phyloP scores from a whole-genome alignment of 1,284 basidiomycete genomes.

The Austroboletus novae-zelandiae region DNA sequence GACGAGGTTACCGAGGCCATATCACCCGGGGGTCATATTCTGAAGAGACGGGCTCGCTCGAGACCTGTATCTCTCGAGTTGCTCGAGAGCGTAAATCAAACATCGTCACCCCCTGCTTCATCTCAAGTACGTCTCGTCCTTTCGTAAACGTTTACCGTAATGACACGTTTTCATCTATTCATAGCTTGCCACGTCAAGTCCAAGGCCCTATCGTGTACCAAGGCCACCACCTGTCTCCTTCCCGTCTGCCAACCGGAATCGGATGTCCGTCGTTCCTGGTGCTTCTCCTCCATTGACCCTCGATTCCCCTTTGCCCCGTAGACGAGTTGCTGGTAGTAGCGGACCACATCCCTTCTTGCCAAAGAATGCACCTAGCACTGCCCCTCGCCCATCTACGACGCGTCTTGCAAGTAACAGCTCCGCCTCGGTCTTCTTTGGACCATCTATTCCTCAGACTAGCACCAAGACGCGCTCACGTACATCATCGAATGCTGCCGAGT shows the following conservation, averaged over 20 bases:
- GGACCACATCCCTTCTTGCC: conserved; percentile 23
- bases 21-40: conserved; percentile 70
- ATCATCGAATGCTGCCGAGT: conserved; percentile 16
- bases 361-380: conserved; percentile 16
- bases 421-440: conserved; percentile 73
- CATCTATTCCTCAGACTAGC: conserved; percentile 45
- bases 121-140: conserved; percentile 37
- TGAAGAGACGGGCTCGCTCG: conserved; percentile 66
- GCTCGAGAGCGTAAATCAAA: conserved; percentile 46
- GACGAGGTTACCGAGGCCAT: conserved; percentile 64
- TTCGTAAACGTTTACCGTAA: conserved; percentile 1
- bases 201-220: conserved; percentile 11
- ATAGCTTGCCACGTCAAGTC: conserved; percentile 20
- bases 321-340: conserved; percentile 40
- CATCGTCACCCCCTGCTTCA: conserved; percentile 38
- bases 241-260: conserved; percentile 30
- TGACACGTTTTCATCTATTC: conserved; percentile 3
- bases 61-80: conserved; percentile 67
- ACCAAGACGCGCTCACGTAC: conserved; percentile 22
- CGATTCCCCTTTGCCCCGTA: conserved; percentile 48
- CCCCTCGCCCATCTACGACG: conserved; percentile 30
- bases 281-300: conserved; percentile 33
- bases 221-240: conserved; percentile 31
- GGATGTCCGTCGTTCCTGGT: conserved; percentile 8
- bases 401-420: conserved; percentile 50